These are phyloP conservation scores for Coemansia sp. DNA, from an alignment of 192 early-diverging fungal species.

Conservation along the genomic window DNA sequence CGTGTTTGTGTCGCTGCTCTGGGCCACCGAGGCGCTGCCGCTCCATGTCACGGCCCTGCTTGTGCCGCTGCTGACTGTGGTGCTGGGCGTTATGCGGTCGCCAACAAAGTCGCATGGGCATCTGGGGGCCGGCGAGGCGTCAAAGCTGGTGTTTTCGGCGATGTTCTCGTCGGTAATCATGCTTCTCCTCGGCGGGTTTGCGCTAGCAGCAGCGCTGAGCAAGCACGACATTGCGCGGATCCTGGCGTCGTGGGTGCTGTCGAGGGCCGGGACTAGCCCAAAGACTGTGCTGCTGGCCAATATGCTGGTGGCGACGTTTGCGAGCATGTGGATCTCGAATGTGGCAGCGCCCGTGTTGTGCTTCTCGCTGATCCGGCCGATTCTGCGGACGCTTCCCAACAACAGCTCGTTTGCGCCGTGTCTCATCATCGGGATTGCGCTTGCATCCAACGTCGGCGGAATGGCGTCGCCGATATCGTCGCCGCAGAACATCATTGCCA, in stretches of 20 bases:
- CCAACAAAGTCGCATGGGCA: constrained; percentile 42
- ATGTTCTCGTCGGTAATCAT: constrained; percentile 98
- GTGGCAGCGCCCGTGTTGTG: constrained; percentile 97
- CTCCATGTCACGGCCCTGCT: constrained; percentile 88
- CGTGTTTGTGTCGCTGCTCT: constrained; percentile 83
- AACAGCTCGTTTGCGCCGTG: constrained; percentile 77
- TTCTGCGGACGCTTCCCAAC: constrained; percentile 85
- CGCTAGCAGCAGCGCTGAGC: constrained; percentile 90
- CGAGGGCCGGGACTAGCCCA: constrained; percentile 86
- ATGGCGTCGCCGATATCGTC: constrained; percentile 97
- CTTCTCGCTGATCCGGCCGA: constrained; percentile 92
- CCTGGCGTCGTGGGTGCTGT: constrained; percentile 83
- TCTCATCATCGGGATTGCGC: constrained; percentile 93
- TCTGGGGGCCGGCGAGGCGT: constrained; percentile 70
- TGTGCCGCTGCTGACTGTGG: constrained; percentile 83
- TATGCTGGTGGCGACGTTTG: constrained; percentile 95
- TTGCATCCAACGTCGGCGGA: constrained; percentile 94
- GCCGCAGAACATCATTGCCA: constrained; percentile 97
- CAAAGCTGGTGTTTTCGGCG: constrained; percentile 82
- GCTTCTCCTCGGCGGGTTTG: constrained; percentile 92
- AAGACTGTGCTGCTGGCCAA: constrained; percentile 83
- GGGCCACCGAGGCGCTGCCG: constrained; percentile 93
- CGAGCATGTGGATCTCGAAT: constrained; percentile 98
- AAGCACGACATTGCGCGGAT: constrained; percentile 94
- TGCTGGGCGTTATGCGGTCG: constrained; percentile 80